Conservation (phyloP, 345 rosid genomes). For the Eutrema heterophyllum region DNA sequence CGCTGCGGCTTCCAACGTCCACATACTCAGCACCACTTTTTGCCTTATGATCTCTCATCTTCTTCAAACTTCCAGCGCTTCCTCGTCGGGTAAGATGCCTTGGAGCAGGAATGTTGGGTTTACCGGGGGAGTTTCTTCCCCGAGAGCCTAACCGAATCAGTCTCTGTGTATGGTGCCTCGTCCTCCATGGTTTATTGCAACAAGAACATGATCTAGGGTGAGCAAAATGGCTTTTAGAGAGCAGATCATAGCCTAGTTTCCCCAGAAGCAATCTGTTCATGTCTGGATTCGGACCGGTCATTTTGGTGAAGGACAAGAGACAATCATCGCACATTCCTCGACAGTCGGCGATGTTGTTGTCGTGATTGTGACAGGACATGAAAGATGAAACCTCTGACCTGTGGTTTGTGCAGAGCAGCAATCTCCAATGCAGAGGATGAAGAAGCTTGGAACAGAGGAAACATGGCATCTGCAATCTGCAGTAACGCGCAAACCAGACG, state of each 20-base stretch:
- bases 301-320: conserved; percentile 52
- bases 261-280: conserved; percentile 41
- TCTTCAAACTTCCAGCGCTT: conserved; percentile 34
- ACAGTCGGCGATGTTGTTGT: conserved; percentile 52
- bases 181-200: conserved; percentile 51
- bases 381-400: conserved; percentile 58
- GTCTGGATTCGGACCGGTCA: conserved; percentile 46
- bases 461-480: conserved; percentile 61
- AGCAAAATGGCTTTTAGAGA: conserved; percentile 32
- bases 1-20: conserved; percentile 30
- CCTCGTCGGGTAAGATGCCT: conserved; percentile 25
- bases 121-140: conserved; percentile 17
- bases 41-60: conserved; percentile 33
- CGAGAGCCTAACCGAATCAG: conserved; percentile 30
- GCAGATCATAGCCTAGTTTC: conserved; percentile 41
- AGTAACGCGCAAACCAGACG: conserved; percentile 55
- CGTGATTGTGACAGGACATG: conserved; percentile 56
- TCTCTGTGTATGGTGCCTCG: conserved; percentile 38
- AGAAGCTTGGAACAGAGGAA: conserved; percentile 71
- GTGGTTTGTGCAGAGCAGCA: conserved; percentile 56
- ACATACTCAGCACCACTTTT: conserved; percentile 12
- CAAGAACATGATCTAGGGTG: conserved; percentile 48
- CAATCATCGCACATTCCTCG: conserved; percentile 58
- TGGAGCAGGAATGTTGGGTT: conserved; percentile 36
- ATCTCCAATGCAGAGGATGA: conserved; percentile 49